Evolutionary conservation across 2,329 filamentous ascomycete species (phyloP).

Genomic region (Elsinoe australis): DNA sequence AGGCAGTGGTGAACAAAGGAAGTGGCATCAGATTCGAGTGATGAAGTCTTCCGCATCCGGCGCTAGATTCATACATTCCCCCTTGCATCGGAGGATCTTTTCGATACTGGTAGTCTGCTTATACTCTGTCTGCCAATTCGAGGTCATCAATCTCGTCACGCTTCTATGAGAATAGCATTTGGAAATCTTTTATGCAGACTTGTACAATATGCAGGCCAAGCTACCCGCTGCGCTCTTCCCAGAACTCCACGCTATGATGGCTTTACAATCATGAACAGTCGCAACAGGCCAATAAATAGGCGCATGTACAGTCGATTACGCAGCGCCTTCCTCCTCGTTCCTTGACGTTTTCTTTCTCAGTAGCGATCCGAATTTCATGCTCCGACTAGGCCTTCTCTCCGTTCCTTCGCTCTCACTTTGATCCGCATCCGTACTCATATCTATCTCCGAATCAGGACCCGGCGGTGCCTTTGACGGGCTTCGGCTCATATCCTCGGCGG

Average conservation of each 20-base stretch:
- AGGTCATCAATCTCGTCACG: too few species aligned
- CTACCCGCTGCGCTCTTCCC: too few species aligned
- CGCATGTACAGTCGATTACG: background rate
- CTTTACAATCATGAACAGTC: slow-evolving; percentile 4
- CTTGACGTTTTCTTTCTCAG: background rate
- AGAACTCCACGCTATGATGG: slow-evolving; percentile 13
- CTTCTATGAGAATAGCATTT: too few species aligned
- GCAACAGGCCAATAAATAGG: background rate
- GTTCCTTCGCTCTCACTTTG: background rate
- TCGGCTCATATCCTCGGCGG: background rate
- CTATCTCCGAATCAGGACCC: background rate
- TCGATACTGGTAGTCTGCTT: too few species aligned
- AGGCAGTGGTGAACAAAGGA: too few species aligned
- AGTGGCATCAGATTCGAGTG: too few species aligned
- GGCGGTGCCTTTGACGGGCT: background rate
- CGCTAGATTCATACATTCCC: too few species aligned
- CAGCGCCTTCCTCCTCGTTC: background rate
- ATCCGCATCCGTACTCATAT: slow-evolving; percentile 8
- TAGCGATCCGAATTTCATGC: slow-evolving; percentile 4
- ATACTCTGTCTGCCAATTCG: too few species aligned
- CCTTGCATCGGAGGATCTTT: too few species aligned
- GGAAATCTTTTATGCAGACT: too few species aligned
- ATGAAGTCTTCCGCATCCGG: too few species aligned
- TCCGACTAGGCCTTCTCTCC: background rate
- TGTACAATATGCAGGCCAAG: too few species aligned